A percentile compares a stretch with the other conserved stretches of the same genome.
Evolutionary conservation across 2,329 filamentous ascomycete genomes (phyloP).

Genomic region (Erysiphe pisi): DNA sequence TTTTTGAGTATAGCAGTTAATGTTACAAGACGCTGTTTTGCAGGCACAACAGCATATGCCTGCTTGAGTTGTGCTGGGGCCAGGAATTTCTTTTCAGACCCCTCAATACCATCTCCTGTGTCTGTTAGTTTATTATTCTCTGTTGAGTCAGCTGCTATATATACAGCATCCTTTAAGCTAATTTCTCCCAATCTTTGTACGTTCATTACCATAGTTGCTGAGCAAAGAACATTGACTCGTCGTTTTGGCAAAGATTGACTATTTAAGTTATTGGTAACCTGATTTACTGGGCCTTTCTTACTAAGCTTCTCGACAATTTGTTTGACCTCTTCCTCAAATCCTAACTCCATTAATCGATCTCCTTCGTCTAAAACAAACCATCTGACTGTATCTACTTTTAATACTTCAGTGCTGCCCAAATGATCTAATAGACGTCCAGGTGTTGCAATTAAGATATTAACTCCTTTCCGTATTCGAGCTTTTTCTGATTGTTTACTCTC

Average conservation of each 20-base stretch:
- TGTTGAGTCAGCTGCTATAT: constrained; percentile 59
- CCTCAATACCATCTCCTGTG: constrained; percentile 41
- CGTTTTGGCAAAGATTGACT: constrained; percentile 58
- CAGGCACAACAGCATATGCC: constrained; percentile 73
- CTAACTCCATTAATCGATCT: constrained; percentile 95
- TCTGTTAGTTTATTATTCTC: constrained; percentile 44
- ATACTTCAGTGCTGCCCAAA: constrained; percentile 76
- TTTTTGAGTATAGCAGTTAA: constrained; percentile 74
- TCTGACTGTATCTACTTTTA: constrained; percentile 77
- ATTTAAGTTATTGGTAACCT: constrained; percentile 47
- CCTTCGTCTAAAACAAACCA: constrained; percentile 96
- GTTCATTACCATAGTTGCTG: constrained; percentile 95
- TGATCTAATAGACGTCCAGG: constrained; percentile 87
- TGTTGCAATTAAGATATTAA: constrained; percentile 93
- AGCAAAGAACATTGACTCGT: constrained; percentile 81
- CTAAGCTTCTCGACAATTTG: constrained; percentile 74
- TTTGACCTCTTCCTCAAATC: constrained; percentile 88
- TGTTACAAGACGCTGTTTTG: constrained; percentile 83
- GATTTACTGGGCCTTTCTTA: constrained; percentile 48
- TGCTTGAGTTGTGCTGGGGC: constrained; percentile 92
- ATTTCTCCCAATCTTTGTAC: constrained; percentile 91
- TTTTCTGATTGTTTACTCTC: constrained; percentile 74
- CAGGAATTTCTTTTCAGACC: constrained; percentile 50
- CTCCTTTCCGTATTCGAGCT: constrained; percentile 79
- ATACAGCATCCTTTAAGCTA: constrained; percentile 82